A percentile compares a stretch with the other conserved stretches of the same genome.
Conservation (phyloP, 129 eudicot genomes). For the Erigeron canadensis region DNA sequence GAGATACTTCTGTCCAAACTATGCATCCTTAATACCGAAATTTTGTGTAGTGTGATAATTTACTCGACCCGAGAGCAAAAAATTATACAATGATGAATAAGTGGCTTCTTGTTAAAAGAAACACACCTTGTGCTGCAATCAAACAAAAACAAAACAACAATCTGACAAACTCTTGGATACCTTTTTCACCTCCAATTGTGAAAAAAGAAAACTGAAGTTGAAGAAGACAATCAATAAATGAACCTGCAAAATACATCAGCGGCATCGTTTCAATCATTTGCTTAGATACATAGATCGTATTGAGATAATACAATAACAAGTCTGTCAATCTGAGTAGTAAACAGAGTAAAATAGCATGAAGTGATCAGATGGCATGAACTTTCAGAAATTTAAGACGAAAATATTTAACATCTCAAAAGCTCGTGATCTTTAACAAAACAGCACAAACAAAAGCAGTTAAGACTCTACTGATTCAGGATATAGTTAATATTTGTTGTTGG, state of each 20-base stretch:
- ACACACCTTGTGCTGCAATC: conserved; percentile 26
- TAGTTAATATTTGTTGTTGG: too few relatives aligned
- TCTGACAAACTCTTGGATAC: conserved; percentile 16
- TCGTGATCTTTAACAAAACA: too few relatives aligned
- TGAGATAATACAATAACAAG: not conserved
- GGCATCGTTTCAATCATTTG: conserved; percentile 1
- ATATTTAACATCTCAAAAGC: not conserved
- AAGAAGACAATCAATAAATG: conserved; percentile 14
- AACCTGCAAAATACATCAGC: conserved; percentile 27
- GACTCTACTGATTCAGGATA: too few relatives aligned
- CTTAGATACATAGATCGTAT: not conserved
- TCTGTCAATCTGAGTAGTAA: too few relatives aligned
- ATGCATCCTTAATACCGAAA: conserved; percentile 15
- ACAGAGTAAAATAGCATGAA: not conserved
- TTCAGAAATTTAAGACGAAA: not conserved
- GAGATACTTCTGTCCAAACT: conserved; percentile 17
- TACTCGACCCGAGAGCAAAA: conserved; percentile 12
- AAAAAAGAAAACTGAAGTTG: not conserved
- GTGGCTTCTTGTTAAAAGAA: conserved; percentile 21
- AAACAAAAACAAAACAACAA: conserved; percentile 13
- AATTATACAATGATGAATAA: conserved; percentile 14
- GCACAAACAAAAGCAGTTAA: too few relatives aligned
- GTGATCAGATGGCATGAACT: not conserved
- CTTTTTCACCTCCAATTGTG: conserved; percentile 30
- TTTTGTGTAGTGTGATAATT: conserved; percentile 4